These are phyloP conservation scores for Pseudodiploospora longispora DNA, from an alignment of 2,329 filamentous ascomycete genomes.

Conservation along the genomic window DNA sequence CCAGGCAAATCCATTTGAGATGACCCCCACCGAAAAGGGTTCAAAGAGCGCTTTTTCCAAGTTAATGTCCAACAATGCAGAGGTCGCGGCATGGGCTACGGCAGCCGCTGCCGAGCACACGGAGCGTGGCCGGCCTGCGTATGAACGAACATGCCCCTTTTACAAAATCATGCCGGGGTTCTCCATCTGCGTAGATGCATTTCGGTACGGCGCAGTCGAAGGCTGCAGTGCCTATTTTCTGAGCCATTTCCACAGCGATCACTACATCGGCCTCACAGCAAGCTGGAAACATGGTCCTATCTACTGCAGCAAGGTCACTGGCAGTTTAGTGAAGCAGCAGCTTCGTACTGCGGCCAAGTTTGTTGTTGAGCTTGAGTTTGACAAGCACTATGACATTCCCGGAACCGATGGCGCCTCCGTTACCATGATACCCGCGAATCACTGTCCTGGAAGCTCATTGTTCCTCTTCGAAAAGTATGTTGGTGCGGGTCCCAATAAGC, in stretches of 20 bases:
- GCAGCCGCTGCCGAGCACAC: constrained; percentile 74
- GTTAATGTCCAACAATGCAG: constrained; percentile 85
- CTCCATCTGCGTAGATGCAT: constrained; percentile 89
- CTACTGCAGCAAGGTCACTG: constrained; percentile 91
- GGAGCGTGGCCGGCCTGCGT: constrained; percentile 76
- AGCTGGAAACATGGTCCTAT: constrained; percentile 92
- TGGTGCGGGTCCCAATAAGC: constrained; percentile 50
- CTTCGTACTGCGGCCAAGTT: constrained; percentile 79
- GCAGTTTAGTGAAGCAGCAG: constrained; percentile 79
- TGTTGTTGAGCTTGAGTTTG: constrained; percentile 79
- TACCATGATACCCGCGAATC: constrained; percentile 93
- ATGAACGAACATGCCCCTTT: constrained; percentile 88
- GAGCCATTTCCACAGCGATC: constrained; percentile 96
- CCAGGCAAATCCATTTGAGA: constrained; percentile 68
- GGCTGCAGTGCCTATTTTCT: constrained; percentile 93
- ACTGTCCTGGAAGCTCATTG: constrained; percentile 89
- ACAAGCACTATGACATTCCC: constrained; percentile 69
- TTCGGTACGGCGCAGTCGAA: constrained; percentile 87
- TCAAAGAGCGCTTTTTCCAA: constrained; percentile 74
- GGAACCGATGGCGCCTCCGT: constrained; percentile 76
- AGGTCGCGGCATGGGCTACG: constrained; percentile 81
- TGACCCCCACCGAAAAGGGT: constrained; percentile 32
- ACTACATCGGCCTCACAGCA: constrained; percentile 84
- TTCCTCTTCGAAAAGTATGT: constrained; percentile 83
- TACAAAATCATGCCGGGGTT: constrained; percentile 97